phyloP scores from a whole-genome alignment of 2,329 filamentous ascomycete genomes.

The Ophioceras dolichostomum region DNA sequence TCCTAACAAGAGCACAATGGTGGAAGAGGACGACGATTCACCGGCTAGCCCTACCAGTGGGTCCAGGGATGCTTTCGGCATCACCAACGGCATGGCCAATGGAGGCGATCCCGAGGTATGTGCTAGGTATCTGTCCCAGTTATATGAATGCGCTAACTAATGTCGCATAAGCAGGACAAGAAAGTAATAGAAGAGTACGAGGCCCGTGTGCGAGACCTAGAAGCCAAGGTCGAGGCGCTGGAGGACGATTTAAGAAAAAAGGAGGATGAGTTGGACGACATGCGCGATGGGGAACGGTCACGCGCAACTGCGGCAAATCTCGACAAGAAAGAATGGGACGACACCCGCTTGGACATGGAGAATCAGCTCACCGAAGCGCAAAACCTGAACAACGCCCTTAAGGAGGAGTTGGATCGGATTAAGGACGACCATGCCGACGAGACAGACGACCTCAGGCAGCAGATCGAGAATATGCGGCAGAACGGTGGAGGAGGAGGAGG shows the following conservation, averaged over 20 bases:
- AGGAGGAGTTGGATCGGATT: slow-evolving; percentile 65
- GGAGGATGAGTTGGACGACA: slow-evolving; percentile 53
- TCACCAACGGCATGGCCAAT: no score
- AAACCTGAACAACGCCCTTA: slow-evolving; percentile 65
- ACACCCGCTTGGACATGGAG: slow-evolving; percentile 56
- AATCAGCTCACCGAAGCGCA: slow-evolving; percentile 62
- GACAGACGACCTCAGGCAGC: slow-evolving; percentile 48
- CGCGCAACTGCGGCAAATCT: slow-evolving; percentile 35
- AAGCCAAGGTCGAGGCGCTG: slow-evolving; percentile 59
- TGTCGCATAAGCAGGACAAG: no score
- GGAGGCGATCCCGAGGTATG: no score
- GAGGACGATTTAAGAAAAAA: slow-evolving; percentile 60
- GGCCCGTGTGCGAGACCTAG: slow-evolving; percentile 60
- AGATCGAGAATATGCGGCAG: slow-evolving; percentile 43
- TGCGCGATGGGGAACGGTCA: slow-evolving; percentile 47
- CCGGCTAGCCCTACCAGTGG: slow-evolving; percentile 25
- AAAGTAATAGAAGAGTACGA: slow-evolving; percentile 72
- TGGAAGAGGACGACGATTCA: slow-evolving; percentile 79
- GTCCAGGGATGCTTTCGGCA: neutral
- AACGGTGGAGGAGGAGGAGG: slow-evolving; percentile 12
- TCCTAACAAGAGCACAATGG: slow-evolving; percentile 94
- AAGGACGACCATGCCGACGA: slow-evolving; percentile 54
- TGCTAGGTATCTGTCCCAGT: no score
- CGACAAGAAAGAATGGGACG: slow-evolving; percentile 61
- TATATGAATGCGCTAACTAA: no score